Percentiles rank a stretch among this genome's conserved stretches.
Conservation (phyloP, 1,284 basidiomycete genomes). For the Cryptococcus sp. region DNA sequence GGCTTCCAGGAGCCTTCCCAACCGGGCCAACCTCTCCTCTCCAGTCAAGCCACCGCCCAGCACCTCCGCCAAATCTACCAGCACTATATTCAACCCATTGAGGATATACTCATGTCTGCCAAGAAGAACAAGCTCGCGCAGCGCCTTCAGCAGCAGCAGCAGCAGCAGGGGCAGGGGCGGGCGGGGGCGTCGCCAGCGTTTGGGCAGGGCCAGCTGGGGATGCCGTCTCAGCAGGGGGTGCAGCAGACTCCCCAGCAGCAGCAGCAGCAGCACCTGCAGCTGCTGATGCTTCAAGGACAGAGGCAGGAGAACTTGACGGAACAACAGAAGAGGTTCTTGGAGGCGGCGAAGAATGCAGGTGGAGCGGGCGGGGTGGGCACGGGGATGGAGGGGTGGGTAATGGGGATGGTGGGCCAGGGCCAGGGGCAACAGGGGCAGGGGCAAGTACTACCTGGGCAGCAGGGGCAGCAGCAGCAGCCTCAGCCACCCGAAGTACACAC, state of each 20-base stretch:
- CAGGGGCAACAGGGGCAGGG: background rate
- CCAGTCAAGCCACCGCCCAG: slow-evolving; percentile 22
- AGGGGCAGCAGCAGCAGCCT: background rate
- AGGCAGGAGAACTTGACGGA: slow-evolving; percentile 18
- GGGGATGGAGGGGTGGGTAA: background rate
- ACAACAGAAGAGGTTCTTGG: slow-evolving; percentile 24
- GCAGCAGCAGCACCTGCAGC: slow-evolving; percentile 7
- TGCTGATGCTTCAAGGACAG: background rate
- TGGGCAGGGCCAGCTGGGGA: slow-evolving; percentile 2
- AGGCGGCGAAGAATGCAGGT: slow-evolving; percentile 17
- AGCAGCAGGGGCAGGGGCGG: slow-evolving; percentile 3
- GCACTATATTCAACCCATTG: slow-evolving; percentile 19
- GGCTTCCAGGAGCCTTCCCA: slow-evolving; percentile 27
- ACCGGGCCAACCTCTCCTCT: slow-evolving; percentile 25
- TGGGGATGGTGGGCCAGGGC: background rate
- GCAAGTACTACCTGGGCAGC: background rate
- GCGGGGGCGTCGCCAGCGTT: background rate
- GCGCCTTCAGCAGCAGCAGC: too few species aligned
- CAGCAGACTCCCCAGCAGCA: slow-evolving; percentile 6
- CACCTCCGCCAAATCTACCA: slow-evolving; percentile 29
- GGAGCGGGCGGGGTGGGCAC: background rate
- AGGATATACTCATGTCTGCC: slow-evolving; percentile 23
- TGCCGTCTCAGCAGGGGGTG: slow-evolving; percentile 2
- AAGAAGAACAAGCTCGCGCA: slow-evolving; percentile 8
- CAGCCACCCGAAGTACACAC: slow-evolving; percentile 1